phyloP scores from a whole-genome alignment of 2,329 filamentous ascomycete genomes.

The Calonectria hongkongensis region DNA sequence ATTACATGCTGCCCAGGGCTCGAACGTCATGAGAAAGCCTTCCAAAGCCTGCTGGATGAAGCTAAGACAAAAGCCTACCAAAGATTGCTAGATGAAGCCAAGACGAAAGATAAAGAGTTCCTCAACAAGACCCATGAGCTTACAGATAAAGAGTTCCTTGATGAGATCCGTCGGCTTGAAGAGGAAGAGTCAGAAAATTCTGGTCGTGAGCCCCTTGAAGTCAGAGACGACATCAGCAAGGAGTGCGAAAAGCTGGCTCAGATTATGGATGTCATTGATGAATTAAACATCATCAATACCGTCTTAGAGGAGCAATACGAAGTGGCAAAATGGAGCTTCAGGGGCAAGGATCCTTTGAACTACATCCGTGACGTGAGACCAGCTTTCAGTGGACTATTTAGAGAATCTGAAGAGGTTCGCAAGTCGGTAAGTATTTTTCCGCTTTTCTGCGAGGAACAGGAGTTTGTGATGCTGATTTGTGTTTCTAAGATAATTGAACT shows the following conservation, averaged over 20 bases:
- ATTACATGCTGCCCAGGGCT: no score
- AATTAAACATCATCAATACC: conserved; percentile 18
- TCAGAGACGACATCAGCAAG: conserved; percentile 16
- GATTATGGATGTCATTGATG: conserved; percentile 22
- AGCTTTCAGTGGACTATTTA: neutral
- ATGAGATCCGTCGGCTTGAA: neutral
- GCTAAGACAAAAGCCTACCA: neutral
- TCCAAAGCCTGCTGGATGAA: neutral
- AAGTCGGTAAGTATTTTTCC: conserved; percentile 5
- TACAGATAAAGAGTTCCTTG: neutral
- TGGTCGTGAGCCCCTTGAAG: neutral
- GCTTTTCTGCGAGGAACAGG: no score
- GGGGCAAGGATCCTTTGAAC: neutral
- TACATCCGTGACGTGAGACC: conserved; percentile 10
- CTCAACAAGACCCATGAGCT: neutral
- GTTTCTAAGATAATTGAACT: neutral
- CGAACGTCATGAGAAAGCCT: no score
- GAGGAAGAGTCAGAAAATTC: neutral
- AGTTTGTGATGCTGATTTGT: no score
- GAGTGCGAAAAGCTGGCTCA: conserved; percentile 1
- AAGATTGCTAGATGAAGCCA: neutral
- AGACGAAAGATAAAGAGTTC: neutral
- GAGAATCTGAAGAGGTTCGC: conserved; percentile 5
- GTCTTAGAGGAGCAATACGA: conserved; percentile 17
- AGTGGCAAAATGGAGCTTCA: conserved; percentile 5